These are phyloP conservation scores for Fusarium sp. DNA, from an alignment of 2,329 filamentous ascomycete genomes.

Conservation along the genomic window DNA sequence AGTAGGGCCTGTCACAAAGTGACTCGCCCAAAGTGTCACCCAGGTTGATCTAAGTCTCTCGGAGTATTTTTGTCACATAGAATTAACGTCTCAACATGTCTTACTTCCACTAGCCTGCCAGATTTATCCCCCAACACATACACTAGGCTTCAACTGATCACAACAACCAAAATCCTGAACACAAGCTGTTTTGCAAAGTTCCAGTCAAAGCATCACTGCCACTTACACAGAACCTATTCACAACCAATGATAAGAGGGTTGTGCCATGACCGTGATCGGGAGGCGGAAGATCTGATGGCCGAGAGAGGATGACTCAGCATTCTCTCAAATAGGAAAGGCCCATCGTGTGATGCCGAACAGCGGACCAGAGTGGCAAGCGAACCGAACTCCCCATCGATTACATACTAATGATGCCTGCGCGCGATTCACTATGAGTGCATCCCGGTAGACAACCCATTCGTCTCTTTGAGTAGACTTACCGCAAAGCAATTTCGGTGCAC, in stretches of 20 bases:
- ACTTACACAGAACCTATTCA: not conserved
- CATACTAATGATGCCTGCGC: constrained; percentile 34
- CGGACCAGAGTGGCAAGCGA: constrained; percentile 43
- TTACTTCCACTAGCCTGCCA: not conserved
- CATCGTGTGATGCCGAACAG: constrained; percentile 43
- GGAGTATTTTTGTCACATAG: not conserved
- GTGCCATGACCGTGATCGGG: not conserved
- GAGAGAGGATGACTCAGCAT: constrained; percentile 39
- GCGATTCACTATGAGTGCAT: constrained; percentile 43
- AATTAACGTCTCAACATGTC: not conserved
- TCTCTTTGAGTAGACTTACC: constrained; percentile 24
- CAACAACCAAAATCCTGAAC: not conserved
- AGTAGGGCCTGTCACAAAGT: not conserved
- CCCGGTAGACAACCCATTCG: constrained; percentile 34
- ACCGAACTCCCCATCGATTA: constrained; percentile 32
- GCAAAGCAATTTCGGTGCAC: not conserved
- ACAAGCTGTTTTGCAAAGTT: not conserved
- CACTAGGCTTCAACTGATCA: not conserved
- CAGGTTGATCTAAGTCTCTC: not conserved
- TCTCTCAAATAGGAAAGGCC: constrained; percentile 36
- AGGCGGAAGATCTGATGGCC: constrained; percentile 38
- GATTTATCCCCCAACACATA: not conserved
- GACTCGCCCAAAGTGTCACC: not conserved
- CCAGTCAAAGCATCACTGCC: not conserved
- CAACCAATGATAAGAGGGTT: constrained; percentile 6